Base-by-base conservation (phyloP, 2,329 filamentous ascomycete genomes). In the Colletotrichum tropicale region DNA sequence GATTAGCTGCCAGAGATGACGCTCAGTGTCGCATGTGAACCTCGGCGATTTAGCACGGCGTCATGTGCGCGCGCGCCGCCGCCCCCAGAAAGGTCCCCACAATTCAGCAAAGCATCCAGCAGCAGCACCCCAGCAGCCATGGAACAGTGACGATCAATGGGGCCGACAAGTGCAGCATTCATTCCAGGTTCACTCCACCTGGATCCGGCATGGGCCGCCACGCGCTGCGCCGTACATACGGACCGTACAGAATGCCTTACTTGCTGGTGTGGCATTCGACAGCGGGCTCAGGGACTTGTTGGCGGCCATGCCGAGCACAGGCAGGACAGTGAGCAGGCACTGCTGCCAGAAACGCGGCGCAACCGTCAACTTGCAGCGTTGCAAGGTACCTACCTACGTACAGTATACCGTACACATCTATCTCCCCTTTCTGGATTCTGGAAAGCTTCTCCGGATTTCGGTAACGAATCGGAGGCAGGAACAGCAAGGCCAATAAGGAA, bases 1-100 rank as follows among this genome's bases (percentile, higher is more conserved):
- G 55, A 71, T 43, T 72, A 64, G 69, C 32, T 64, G 48, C 43
- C 18, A n/a, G 52, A 66, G 56, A 70, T 75, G 74, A 76, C 74
- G 74, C 74, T 75, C 66, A 66, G 71, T 70, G 74, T 77, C 70
- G 74, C 76, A 77, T 77, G 76, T 77, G 76, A 77, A 76, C 76
- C 74, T 77, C 76, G 76, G 76, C 66, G 74, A 76, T 76, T 75
- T 73, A 58, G 38, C 32, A 56, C 38, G 70, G 73, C 70, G 70
- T 75, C 73, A 75, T 75, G 73, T 75, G 73, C 70, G 43, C 73
- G 38, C 32, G 52, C 52, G 61, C 55, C 43, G 32, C 34, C 60
- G 58, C 60, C 32, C 71, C 71, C 48, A 28, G 58, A 61, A 36
- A 26, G 30, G 24, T 32, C 71, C 13, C 66, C 56, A 56, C 66